Conservation (phyloP, 1,284 basidiomycete species). For the Microbotryum scabiosae region DNA sequence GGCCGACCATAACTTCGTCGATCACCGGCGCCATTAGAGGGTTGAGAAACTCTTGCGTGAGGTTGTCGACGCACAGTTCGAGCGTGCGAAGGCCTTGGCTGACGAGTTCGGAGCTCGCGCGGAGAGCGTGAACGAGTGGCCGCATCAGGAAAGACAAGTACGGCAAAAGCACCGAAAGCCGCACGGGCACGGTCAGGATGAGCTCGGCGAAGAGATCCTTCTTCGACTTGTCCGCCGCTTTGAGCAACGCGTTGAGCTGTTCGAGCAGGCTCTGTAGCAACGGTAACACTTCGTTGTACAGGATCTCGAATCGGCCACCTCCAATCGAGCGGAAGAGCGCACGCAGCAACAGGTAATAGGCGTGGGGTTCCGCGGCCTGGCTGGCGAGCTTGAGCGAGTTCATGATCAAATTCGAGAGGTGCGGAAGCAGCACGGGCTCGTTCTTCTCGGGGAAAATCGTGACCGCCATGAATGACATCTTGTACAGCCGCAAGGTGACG, state of each 20-base stretch:
- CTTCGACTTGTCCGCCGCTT: slow-evolving; percentile 54
- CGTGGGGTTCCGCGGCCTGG: slow-evolving; percentile 78
- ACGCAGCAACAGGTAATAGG: slow-evolving; percentile 91
- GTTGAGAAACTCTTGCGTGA: slow-evolving; percentile 96
- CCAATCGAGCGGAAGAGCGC: slow-evolving; percentile 95
- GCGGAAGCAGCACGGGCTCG: slow-evolving; percentile 84
- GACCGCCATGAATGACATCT: slow-evolving; percentile 91
- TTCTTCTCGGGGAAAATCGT: slow-evolving; percentile 68
- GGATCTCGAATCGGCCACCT: slow-evolving; percentile 87
- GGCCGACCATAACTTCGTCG: slow-evolving; percentile 87
- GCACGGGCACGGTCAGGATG: slow-evolving; percentile 91
- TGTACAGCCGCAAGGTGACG: slow-evolving; percentile 83
- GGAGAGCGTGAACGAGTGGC: slow-evolving; percentile 83
- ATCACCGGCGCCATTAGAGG: slow-evolving; percentile 90
- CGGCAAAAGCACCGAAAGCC: slow-evolving; percentile 89
- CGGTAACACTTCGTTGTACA: slow-evolving; percentile 95
- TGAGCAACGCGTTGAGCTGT: slow-evolving; percentile 81
- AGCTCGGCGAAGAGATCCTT: slow-evolving; percentile 94
- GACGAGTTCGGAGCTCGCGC: slow-evolving; percentile 80
- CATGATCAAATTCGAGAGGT: slow-evolving; percentile 91
- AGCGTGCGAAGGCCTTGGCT: slow-evolving; percentile 93
- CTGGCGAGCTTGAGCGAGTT: slow-evolving; percentile 91
- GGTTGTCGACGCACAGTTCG: slow-evolving; percentile 98
- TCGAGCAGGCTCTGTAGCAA: slow-evolving; percentile 96
- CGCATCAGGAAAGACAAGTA: slow-evolving; percentile 96